Base-by-base conservation (phyloP, 257 asterid species). In the Nicotiana sylvestris region DNA sequence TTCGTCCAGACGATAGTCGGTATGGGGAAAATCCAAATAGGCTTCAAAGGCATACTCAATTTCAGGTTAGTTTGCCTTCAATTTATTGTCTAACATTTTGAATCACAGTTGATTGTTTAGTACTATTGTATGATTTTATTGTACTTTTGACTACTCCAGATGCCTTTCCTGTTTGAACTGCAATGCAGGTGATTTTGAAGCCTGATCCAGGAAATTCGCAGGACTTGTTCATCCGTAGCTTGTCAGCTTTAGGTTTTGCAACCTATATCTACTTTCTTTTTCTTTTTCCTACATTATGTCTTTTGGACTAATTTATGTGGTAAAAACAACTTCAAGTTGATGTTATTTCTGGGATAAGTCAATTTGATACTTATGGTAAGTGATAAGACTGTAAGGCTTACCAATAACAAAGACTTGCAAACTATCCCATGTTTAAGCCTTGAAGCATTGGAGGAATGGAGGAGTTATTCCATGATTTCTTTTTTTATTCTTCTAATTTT, bases 201-300 rank as follows among this genome's bases (percentile, higher is more conserved):
- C 99, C 99, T 78, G 99, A 94, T 86, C 99, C 98, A 82, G 98
- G 98, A 85, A 96, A 96, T 86, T 93, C 98, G 4, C 99, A 96
- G 84, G 99, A 96, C 88, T 88, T 96, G 84, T 94, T 96, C 88
- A 93, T 96, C 82, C 88, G 97, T 88, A 96, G 99, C 90, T 91
- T 96, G 87, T 94, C 98, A 18, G 99, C 99, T 78, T 86, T 96
- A 92, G 99, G 99, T 95, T 85, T 80, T 81, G 81, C 74, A 21
- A 56, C 83, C 35, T 5, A 57, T 9, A 85, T 17, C 43, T n/a
- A 16, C 39, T 56, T 82, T 11, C 17, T 66, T 32, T 56, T 27
- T 57, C 17, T 17, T 32, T 56, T 35, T 78, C 56, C 37, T 60
- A 2, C 17, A 35, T 61, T 8, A 9, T 66, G 27, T 43, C 39